A percentile compares a stretch with the other conserved stretches of the same genome.
These are phyloP conservation scores for Cephalotrichum gorgonifer DNA, from an alignment of 2,329 filamentous ascomycete species.

Conservation along the genomic window DNA sequence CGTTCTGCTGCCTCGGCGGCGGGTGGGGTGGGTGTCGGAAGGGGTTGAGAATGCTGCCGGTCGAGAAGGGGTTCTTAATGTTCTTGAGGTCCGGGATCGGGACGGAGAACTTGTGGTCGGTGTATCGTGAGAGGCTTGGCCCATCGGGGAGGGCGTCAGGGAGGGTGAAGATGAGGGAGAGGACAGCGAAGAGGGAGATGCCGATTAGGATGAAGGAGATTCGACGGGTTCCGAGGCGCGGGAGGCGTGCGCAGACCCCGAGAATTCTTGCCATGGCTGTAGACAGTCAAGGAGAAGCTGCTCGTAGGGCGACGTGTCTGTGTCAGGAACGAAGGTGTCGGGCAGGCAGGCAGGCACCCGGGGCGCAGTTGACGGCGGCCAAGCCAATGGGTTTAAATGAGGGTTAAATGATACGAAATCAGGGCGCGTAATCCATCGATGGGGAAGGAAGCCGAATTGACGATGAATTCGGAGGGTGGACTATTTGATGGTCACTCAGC, in stretches of 20 bases:
- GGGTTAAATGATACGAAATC: not conserved
- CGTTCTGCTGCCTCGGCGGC: slow-evolving; percentile 65
- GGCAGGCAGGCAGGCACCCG: not conserved
- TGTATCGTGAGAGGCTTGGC: slow-evolving; percentile 35
- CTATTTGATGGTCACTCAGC: not conserved
- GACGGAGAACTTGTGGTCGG: slow-evolving; percentile 39
- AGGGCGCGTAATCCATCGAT: not conserved
- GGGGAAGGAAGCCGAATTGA: not conserved
- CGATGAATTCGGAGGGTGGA: not conserved
- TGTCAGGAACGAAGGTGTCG: not conserved
- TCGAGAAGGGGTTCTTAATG: slow-evolving; percentile 27
- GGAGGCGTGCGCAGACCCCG: slow-evolving; percentile 35
- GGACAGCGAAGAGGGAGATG: slow-evolving; percentile 42
- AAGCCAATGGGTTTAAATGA: not conserved
- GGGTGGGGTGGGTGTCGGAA: slow-evolving; percentile 62
- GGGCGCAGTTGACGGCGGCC: not conserved
- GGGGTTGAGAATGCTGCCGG: slow-evolving; percentile 44
- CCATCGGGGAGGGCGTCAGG: slow-evolving; percentile 36
- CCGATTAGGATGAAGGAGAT: slow-evolving; percentile 39
- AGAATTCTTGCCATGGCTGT: slow-evolving; percentile 29
- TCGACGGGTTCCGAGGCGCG: slow-evolving; percentile 40
- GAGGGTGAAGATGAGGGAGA: slow-evolving; percentile 41
- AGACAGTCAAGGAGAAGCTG: too few relatives aligned
- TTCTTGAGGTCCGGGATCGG: slow-evolving; percentile 30
- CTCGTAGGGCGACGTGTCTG: not conserved